Conservation (phyloP, 768 basidiomycete genomes). For the Phylloporus rhodoxanthus region DNA sequence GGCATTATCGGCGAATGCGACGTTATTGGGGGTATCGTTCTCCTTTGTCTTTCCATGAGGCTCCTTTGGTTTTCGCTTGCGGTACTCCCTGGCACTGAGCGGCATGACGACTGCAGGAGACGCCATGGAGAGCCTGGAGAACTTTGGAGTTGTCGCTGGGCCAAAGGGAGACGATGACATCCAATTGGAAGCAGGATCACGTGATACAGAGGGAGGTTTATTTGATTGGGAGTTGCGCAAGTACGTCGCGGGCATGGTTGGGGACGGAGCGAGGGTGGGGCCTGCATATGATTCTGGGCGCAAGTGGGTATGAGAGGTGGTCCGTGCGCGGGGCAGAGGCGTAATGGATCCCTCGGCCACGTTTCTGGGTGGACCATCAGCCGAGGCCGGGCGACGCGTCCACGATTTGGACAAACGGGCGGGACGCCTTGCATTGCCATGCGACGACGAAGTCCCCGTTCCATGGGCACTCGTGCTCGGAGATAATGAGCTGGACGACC, state of each 20-base stretch:
- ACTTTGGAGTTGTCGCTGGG: slow-evolving; percentile 24
- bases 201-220: slow-evolving; percentile 16
- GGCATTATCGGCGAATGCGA: slow-evolving; percentile 11
- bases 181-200: slow-evolving; percentile 26
- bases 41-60: slow-evolving; percentile 7
- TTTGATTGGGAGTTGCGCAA: slow-evolving; percentile 11
- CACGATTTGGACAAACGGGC: slow-evolving; percentile 12
- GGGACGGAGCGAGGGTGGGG: neutral
- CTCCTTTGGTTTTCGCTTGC: slow-evolving; percentile 16
- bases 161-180: slow-evolving; percentile 28
- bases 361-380: neutral
- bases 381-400: slow-evolving; percentile 7
- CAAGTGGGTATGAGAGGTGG: slow-evolving; percentile 10
- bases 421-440: slow-evolving; percentile 5
- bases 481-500: slow-evolving; percentile 19
- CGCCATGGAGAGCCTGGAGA: slow-evolving; percentile 27
- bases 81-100: slow-evolving; percentile 25
- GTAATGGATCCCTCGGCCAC: slow-evolving; percentile 3
- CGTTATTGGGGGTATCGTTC: slow-evolving; percentile 4
- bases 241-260: slow-evolving; percentile 14
- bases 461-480: slow-evolving; percentile 8
- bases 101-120: slow-evolving; percentile 28
- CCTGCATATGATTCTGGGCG: slow-evolving; percentile 17
- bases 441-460: slow-evolving; percentile 13
- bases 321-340: slow-evolving; percentile 21